Percentiles rank a stretch among this genome's conserved stretches.
Conservation (phyloP, 2,329 filamentous ascomycete genomes). For the Microdochium nivale region DNA sequence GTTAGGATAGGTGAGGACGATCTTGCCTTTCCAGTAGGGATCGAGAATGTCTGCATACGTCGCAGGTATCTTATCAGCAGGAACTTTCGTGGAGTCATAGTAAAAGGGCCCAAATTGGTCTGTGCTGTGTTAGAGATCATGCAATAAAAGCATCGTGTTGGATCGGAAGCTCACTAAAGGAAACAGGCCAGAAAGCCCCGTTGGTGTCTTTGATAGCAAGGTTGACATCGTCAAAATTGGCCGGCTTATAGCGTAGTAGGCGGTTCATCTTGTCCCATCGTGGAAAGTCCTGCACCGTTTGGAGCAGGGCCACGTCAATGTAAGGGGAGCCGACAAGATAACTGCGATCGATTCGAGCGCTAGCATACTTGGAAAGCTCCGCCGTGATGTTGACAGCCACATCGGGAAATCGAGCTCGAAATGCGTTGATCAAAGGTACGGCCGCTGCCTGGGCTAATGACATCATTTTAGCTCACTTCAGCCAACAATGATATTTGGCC, state of each 20-base stretch:
- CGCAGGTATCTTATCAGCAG: neutral
- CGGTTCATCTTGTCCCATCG: neutral
- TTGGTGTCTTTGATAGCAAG: neutral
- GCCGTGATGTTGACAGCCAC: neutral
- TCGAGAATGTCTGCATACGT: neutral
- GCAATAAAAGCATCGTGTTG: neutral
- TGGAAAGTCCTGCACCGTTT: neutral
- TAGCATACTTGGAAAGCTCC: neutral
- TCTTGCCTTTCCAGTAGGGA: neutral
- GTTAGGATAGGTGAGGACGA: neutral
- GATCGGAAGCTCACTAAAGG: neutral
- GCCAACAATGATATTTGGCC: neutral
- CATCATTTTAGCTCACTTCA: neutral
- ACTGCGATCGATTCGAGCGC: neutral
- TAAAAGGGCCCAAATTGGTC: neutral
- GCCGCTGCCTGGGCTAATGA: neutral
- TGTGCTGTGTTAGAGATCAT: neutral
- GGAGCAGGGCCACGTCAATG: neutral
- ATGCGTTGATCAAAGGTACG: neutral
- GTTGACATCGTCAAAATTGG: neutral
- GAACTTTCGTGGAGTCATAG: neutral
- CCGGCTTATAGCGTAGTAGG: neutral
- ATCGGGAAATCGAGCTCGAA: neutral
- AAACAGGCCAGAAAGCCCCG: neutral
- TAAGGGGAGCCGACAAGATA: neutral